Conservation (phyloP, 805 yeast genomes). For the Wickerhamiella hasegawae region DNA sequence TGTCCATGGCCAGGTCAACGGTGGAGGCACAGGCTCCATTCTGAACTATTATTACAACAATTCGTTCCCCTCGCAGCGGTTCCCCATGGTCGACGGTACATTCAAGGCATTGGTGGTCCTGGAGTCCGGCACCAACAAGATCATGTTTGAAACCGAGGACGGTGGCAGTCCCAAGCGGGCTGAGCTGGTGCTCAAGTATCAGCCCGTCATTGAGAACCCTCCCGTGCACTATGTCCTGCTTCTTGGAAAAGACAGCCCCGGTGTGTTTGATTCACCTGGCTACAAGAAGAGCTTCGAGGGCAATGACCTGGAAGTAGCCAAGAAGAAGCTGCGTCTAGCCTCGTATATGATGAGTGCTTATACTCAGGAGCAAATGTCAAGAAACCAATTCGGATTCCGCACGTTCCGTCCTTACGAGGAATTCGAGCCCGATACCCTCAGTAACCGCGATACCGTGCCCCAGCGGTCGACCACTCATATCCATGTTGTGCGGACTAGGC, state of each 20-base stretch:
- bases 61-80: constrained; percentile 50
- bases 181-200: constrained; percentile 30
- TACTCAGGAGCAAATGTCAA: constrained; percentile 77
- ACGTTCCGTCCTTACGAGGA: constrained; percentile 64
- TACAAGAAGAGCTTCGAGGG: constrained; percentile 31
- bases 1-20: constrained; percentile 23
- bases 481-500: constrained; percentile 56
- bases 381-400: constrained; percentile 63
- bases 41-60: constrained; percentile 28
- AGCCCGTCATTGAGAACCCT: constrained; percentile 45
- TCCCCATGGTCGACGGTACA: constrained; percentile 49
- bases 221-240: constrained; percentile 71
- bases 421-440: constrained; percentile 35
- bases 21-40: constrained; percentile 24
- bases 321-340: constrained; percentile 60
- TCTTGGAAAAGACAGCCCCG: constrained; percentile 61
- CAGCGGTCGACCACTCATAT: constrained; percentile 50
- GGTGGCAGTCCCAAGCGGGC: not conserved
- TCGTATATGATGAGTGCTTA: constrained; percentile 83
- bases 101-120: constrained; percentile 67
- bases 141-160: constrained; percentile 29
- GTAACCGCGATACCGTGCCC: constrained; percentile 26
- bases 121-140: constrained; percentile 47
- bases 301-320: constrained; percentile 52
- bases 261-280: constrained; percentile 51